phyloP scores from a whole-genome alignment of 768 basidiomycete species.

The Trichaptum fuscoviolaceum region DNA sequence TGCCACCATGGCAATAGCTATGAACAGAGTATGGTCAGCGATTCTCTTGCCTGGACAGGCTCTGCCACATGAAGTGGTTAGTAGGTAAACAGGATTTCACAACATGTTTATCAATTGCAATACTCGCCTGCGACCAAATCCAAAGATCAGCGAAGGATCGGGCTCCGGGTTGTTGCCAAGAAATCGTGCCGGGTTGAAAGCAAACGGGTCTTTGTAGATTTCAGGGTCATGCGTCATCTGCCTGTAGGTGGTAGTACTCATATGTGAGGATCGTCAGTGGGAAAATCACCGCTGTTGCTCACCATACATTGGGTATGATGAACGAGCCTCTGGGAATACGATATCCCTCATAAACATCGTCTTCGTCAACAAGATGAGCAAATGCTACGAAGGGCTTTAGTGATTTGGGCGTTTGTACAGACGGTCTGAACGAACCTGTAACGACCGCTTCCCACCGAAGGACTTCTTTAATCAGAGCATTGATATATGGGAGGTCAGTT shows the following conservation, averaged over 20 bases:
- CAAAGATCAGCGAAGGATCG: conserved; percentile 10
- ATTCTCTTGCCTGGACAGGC: not conserved
- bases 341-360: not conserved
- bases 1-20: not conserved
- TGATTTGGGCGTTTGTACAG: too few species aligned
- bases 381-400: too few species aligned
- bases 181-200: conserved; percentile 31
- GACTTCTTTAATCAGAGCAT: conserved; percentile 14
- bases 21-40: not conserved
- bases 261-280: not conserved
- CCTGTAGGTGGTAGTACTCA: conserved; percentile 9
- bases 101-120: not conserved
- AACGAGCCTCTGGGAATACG: not conserved
- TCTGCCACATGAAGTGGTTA: not conserved
- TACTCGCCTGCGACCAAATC: conserved; percentile 13
- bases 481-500: conserved; percentile 14
- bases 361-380: not conserved
- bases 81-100: not conserved
- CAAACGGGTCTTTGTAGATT: conserved; percentile 26
- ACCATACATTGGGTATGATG: not conserved
- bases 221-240: conserved; percentile 19
- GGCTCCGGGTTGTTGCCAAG: conserved; percentile 13
- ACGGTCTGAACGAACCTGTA: conserved; percentile 5
- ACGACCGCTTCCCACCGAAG: conserved; percentile 14
- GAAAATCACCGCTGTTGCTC: not conserved